phyloP scores from a whole-genome alignment of 139 green algal species.

The Volvox reticuliferus region DNA sequence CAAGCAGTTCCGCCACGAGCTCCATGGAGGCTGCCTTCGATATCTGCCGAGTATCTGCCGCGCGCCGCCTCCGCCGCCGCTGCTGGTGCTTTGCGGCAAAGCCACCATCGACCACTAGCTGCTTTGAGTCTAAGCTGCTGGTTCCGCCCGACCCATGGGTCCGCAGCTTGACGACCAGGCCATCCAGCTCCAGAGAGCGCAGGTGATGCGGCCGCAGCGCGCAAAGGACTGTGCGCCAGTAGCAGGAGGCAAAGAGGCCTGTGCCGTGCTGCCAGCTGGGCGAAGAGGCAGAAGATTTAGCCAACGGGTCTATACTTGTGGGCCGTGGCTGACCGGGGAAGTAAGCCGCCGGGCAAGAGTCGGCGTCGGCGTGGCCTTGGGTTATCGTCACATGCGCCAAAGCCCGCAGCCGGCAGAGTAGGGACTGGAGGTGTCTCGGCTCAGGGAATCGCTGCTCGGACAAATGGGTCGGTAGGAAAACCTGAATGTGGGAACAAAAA shows the following conservation, averaged over 20 bases:
- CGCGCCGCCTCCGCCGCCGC: too few relatives aligned
- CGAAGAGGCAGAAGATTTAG: not conserved
- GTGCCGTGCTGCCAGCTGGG: not conserved
- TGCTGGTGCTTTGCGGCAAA: not conserved
- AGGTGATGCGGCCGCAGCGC: not conserved
- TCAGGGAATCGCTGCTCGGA: not conserved
- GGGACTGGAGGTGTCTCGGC: not conserved
- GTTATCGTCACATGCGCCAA: not conserved
- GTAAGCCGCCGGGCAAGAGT: too few relatives aligned
- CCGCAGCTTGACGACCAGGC: not conserved
- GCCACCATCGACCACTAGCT: not conserved
- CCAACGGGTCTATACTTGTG: too few relatives aligned
- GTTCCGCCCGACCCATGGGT: not conserved
- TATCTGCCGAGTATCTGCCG: too few relatives aligned
- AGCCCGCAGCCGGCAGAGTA: not conserved
- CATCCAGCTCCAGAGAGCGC: constrained; percentile 18
- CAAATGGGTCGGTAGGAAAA: not conserved
- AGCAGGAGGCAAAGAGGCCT: not conserved
- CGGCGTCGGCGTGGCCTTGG: not conserved
- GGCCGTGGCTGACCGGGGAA: too few relatives aligned
- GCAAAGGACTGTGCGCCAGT: not conserved
- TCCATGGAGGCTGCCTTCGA: not conserved
- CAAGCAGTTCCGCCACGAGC: not conserved
- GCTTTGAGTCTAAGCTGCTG: not conserved
- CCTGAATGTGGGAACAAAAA: not conserved